phyloP scores from a whole-genome alignment of 768 basidiomycete species.

The Dentipellis sp. region DNA sequence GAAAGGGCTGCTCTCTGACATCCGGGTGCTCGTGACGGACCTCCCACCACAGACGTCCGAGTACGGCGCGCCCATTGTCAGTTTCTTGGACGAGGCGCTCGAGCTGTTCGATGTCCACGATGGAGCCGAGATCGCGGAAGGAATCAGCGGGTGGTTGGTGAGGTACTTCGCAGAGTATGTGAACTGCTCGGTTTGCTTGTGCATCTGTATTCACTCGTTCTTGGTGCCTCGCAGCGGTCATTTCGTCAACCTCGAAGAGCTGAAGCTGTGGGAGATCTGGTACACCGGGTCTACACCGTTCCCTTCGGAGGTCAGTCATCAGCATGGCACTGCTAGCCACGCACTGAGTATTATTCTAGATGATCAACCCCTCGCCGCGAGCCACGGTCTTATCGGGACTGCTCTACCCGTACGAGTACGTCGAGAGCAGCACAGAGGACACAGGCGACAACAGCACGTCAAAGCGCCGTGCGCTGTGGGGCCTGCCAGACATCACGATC shows the following conservation, averaged over 20 bases:
- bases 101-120: neutral
- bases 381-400: constrained; percentile 54
- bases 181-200: constrained; percentile 37
- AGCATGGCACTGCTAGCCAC: neutral
- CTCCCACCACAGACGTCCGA: constrained; percentile 12
- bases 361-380: constrained; percentile 63
- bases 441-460: neutral
- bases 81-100: no score
- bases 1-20: constrained; percentile 28
- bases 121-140: constrained; percentile 10
- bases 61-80: neutral
- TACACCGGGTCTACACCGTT: constrained; percentile 58
- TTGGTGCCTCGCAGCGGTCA: constrained; percentile 25
- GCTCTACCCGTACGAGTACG: constrained; percentile 46
- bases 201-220: neutral
- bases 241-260: constrained; percentile 38
- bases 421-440: constrained; percentile 4
- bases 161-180: constrained; percentile 3
- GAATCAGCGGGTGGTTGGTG: constrained; percentile 41
- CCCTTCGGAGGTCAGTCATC: constrained; percentile 48
- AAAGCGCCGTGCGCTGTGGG: constrained; percentile 26
- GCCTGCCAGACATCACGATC: constrained; percentile 67
- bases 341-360: constrained; percentile 24
- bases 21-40: constrained; percentile 30
- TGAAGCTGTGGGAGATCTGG: constrained; percentile 62